Percentiles rank a stretch among this genome's conserved stretches.
Evolutionary conservation across 441 rosid species (phyloP).

Genomic region (Iberis amara): DNA sequence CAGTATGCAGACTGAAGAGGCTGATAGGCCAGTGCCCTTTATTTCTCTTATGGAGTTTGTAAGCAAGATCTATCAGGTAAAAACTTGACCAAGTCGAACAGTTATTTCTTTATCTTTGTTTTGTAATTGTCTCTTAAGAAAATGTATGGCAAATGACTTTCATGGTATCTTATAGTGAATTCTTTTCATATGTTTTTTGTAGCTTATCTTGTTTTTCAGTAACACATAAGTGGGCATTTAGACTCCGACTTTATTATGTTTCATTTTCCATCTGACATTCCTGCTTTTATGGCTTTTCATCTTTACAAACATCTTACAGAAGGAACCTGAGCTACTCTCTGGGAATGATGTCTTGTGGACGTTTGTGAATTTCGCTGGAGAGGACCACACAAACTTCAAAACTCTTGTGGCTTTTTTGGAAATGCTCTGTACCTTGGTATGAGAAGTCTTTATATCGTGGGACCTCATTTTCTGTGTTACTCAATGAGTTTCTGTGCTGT

Average conservation of each 20-base stretch:
- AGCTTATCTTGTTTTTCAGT: not conserved
- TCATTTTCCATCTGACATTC: not conserved
- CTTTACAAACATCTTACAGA: slow-evolving; percentile 42
- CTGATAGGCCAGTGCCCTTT: slow-evolving; percentile 50
- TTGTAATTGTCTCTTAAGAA: slow-evolving; percentile 1
- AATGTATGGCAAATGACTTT: not conserved
- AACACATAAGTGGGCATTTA: slow-evolving; percentile 11
- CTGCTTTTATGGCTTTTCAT: slow-evolving; percentile 9
- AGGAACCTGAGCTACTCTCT: slow-evolving; percentile 82
- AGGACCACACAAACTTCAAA: slow-evolving; percentile 91
- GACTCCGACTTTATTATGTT: not conserved
- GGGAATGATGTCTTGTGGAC: slow-evolving; percentile 98
- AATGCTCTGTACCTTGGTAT: slow-evolving; percentile 94
- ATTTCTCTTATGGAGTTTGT: slow-evolving; percentile 88
- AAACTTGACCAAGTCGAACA: not conserved
- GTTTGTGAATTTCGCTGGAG: slow-evolving; percentile 96
- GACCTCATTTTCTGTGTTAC: slow-evolving; percentile 20
- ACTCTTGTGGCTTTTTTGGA: slow-evolving; percentile 93
- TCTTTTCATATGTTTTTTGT: not conserved
- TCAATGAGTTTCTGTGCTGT: slow-evolving; percentile 23
- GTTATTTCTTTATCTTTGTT: slow-evolving; percentile 14
- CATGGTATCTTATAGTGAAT: slow-evolving; percentile 6
- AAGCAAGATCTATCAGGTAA: slow-evolving; percentile 89
- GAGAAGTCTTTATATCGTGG: slow-evolving; percentile 27
- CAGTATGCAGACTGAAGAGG: slow-evolving; percentile 53